A percentile compares a stretch with the other conserved stretches of the same genome.
Evolutionary conservation across 805 yeast genomes (phyloP).

Genomic region (Barnettozyma pratensis): DNA sequence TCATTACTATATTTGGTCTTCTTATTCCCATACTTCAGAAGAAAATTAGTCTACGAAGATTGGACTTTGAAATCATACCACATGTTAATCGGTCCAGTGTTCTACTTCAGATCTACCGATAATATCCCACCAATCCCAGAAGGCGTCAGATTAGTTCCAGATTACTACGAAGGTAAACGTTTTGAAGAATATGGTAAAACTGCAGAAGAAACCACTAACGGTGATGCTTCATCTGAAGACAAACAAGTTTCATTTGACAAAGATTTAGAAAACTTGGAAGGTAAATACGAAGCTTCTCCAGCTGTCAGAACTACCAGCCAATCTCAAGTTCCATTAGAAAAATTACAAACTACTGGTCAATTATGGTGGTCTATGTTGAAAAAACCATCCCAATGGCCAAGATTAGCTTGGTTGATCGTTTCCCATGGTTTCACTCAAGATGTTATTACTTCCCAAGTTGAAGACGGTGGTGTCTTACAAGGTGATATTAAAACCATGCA

Average conservation of each 20-base stretch:
- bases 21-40: conserved; percentile 55
- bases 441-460: conserved; percentile 46
- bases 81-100: conserved; percentile 49
- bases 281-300: conserved; percentile 11
- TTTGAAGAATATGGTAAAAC: conserved; percentile 13
- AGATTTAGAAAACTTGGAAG: conserved; percentile 18
- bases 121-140: conserved; percentile 64
- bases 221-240: conserved; percentile 19
- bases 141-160: conserved; percentile 50
- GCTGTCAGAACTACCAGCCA: not conserved
- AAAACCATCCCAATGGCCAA: conserved; percentile 52
- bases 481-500: conserved; percentile 49
- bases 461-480: conserved; percentile 33
- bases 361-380: conserved; percentile 34
- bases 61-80: conserved; percentile 62
- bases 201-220: conserved; percentile 7
- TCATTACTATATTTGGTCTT: conserved; percentile 44
- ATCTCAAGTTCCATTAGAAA: conserved; percentile 18
- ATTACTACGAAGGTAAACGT: conserved; percentile 63
- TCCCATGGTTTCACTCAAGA: conserved; percentile 64
- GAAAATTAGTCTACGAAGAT: conserved; percentile 57
- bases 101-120: conserved; percentile 48
- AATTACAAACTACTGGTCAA: conserved; percentile 32
- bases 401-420: conserved; percentile 41
- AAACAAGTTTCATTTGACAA: conserved; percentile 18